phyloP scores from a whole-genome alignment of 306 rosid species.

The Vigna radiata region DNA sequence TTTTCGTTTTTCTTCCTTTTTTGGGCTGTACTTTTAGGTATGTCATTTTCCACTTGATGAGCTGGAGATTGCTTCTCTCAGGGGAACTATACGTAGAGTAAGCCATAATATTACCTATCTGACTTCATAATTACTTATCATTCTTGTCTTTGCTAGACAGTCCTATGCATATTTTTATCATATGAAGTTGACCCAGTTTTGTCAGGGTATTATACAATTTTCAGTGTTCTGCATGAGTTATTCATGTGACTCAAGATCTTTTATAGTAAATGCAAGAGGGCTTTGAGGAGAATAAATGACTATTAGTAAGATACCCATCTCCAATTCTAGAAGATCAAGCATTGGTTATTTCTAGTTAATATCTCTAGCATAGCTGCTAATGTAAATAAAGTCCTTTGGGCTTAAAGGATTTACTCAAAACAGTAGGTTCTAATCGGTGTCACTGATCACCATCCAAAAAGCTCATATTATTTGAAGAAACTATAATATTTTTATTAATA shows the following conservation, averaged over 20 bases:
- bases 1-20: slow-evolving; percentile 21
- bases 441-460: not conserved
- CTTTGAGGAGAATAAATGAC: slow-evolving; percentile 7
- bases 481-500: slow-evolving; percentile 9
- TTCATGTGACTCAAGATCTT: not conserved
- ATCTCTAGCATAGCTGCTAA: not conserved
- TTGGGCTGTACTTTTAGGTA: slow-evolving; percentile 53
- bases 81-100: slow-evolving; percentile 93
- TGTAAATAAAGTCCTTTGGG: slow-evolving; percentile 1
- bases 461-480: slow-evolving; percentile 15
- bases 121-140: slow-evolving; percentile 31
- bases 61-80: slow-evolving; percentile 88
- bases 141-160: not conserved
- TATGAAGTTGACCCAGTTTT: slow-evolving; percentile 7
- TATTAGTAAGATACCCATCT: slow-evolving; percentile 5
- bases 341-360: not conserved
- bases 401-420: slow-evolving; percentile 10
- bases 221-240: not conserved
- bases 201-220: slow-evolving; percentile 18
- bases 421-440: slow-evolving; percentile 10
- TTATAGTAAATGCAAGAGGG: not conserved
- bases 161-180: slow-evolving; percentile 33
- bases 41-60: slow-evolving; percentile 88
- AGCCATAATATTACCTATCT: slow-evolving; percentile 41
- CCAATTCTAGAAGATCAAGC: slow-evolving; percentile 11